Base-by-base conservation (phyloP, 106 monocot genomes). In the Cymbidium sinense region DNA sequence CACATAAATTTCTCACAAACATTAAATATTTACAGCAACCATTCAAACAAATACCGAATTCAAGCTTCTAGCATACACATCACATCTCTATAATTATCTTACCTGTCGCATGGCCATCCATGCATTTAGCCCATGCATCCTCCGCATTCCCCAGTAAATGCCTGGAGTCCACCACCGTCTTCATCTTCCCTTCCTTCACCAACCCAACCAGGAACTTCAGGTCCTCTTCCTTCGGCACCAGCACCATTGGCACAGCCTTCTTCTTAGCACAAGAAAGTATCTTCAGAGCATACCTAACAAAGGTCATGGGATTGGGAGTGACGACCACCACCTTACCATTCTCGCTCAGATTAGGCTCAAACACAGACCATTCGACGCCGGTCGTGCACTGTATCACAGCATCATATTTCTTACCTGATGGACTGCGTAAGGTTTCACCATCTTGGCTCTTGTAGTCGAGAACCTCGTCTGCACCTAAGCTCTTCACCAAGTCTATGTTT, bases 71-170 rank as follows among this genome's bases (percentile, higher is more conserved):
- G 1, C 13, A 47, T 13, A 17, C 17, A 47, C 17, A 11, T 85
- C 34, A 79, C 76, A 88, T 85, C 67, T 88, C 82, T 0, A 88
- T 70, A 31, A 85, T 83, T 0, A 88, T 77, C 77, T 88, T 88
- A 2, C 88, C 88, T 0, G 88, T 88, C 5, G 85, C 85, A 75
- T 88, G 88, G 13, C 88, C 88, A 15, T 82, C 85, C 15, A 77
- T 82, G 71, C 82, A 83, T 76, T 74, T 83, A 52, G 65, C 74
- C 88, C 88, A 88, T 25, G 83, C 88, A 12, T 88, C 85, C 30
- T 75, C 77, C 0, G 80, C 85, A 34, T 36, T 75, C 11, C 76
- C 36, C 54, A 85, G 52, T 7, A 77, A 73, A 41, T 83, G 20
- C 50, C 10, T 85, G 11, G 85, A 85, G 64, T 88, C 88, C 25